phyloP scores from a whole-genome alignment of 306 rosid species.

The Medicago ruthenica region DNA sequence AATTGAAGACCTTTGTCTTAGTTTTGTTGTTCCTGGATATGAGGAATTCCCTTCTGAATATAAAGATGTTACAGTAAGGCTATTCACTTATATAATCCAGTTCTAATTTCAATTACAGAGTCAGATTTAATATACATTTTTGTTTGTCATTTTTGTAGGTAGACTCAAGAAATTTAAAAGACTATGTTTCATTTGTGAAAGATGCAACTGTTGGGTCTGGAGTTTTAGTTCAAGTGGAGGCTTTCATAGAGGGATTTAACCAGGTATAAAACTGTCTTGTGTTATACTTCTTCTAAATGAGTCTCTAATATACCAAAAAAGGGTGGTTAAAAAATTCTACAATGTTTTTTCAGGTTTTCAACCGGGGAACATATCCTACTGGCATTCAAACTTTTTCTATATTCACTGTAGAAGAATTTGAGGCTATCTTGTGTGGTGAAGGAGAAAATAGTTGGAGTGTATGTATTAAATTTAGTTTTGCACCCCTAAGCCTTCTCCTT shows the following conservation, averaged over 20 bases:
- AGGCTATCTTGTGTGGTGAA: slow-evolving; percentile 74
- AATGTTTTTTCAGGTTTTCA: not conserved
- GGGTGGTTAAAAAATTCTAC: too few relatives aligned
- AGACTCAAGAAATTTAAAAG: slow-evolving; percentile 67
- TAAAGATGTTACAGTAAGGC: slow-evolving; percentile 57
- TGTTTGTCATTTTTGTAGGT: slow-evolving; percentile 60
- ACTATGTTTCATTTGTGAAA: slow-evolving; percentile 61
- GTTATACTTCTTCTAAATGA: not conserved
- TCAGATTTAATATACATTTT: slow-evolving; percentile 1
- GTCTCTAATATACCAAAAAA: too few relatives aligned
- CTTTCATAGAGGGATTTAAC: slow-evolving; percentile 81
- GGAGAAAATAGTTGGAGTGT: slow-evolving; percentile 81
- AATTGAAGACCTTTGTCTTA: slow-evolving; percentile 87
- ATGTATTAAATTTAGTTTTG: slow-evolving; percentile 41
- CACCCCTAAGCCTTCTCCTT: not conserved
- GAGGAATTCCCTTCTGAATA: slow-evolving; percentile 62
- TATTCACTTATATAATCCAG: slow-evolving; percentile 4
- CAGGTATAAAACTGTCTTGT: slow-evolving; percentile 52
- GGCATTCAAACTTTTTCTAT: slow-evolving; percentile 58
- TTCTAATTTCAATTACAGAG: slow-evolving; percentile 15
- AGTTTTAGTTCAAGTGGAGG: slow-evolving; percentile 85
- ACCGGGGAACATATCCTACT: not conserved
- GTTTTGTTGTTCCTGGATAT: slow-evolving; percentile 87
- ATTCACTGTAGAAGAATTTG: slow-evolving; percentile 81
- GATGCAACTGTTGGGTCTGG: slow-evolving; percentile 76